Conservation (phyloP, 1,139 yeast genomes). For the Meyerozyma guilliermondii region DNA sequence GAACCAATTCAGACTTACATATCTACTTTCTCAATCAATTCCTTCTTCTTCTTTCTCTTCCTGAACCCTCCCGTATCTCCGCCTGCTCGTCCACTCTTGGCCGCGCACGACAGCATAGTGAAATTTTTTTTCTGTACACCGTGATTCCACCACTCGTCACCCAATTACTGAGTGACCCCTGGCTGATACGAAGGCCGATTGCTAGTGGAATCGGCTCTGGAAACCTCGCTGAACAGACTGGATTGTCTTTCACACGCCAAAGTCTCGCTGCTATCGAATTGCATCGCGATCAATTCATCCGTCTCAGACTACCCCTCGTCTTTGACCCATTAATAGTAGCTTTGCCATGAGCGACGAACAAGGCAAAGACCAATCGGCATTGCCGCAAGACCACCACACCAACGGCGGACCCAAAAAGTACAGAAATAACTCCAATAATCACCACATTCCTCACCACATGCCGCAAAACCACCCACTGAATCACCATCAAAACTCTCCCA, state of each 20-base stretch:
- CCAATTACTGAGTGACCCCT: background rate
- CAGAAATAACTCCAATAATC: slow-evolving; percentile 3
- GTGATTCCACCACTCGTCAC: slow-evolving; percentile 3
- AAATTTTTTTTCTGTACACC: slow-evolving; percentile 1
- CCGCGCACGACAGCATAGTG: slow-evolving; percentile 2
- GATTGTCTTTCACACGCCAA: too few relatives aligned
- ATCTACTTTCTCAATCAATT: background rate
- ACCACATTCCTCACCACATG: slow-evolving; percentile 1
- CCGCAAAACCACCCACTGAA: slow-evolving; percentile 1
- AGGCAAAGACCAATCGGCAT: background rate
- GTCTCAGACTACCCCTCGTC: background rate
- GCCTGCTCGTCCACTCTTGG: background rate
- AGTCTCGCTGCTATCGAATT: background rate
- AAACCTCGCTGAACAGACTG: background rate
- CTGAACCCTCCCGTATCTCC: background rate
- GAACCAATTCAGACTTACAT: background rate
- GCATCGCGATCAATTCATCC: background rate
- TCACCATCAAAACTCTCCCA: slow-evolving; percentile 3
- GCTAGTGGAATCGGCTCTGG: slow-evolving; percentile 2
- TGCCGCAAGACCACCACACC: background rate
- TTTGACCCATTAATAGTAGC: background rate
- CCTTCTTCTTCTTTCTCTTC: background rate
- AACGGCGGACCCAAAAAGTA: slow-evolving; percentile 3
- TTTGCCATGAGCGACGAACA: slow-evolving; percentile 1
- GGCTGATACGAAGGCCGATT: slow-evolving; percentile 1